Evolutionary conservation across 306 rosid species (phyloP).

Genomic region (Cyamopsis tetragonoloba): DNA sequence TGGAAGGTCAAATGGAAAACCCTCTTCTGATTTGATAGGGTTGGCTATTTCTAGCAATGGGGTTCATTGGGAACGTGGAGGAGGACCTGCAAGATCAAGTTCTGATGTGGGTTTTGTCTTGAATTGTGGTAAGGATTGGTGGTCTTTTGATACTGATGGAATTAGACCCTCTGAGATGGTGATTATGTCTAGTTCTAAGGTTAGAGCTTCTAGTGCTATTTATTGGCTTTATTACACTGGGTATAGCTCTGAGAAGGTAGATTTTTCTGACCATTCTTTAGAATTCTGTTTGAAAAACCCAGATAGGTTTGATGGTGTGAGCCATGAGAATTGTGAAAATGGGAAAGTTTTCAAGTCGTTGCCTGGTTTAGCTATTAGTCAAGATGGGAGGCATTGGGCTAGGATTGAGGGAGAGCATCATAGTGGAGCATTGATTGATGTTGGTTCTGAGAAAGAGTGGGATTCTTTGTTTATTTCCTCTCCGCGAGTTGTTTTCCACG

Average conservation of each 20-base stretch:
- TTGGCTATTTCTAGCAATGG: conserved; percentile 83
- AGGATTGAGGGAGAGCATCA: conserved; percentile 87
- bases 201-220: conserved; percentile 58
- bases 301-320: conserved; percentile 22
- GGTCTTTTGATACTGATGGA: conserved; percentile 66
- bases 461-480: conserved; percentile 60
- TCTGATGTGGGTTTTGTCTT: conserved; percentile 58
- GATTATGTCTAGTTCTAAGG: conserved; percentile 66
- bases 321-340: not conserved
- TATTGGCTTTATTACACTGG: conserved; percentile 82
- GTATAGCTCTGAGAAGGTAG: conserved; percentile 38
- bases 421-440: conserved; percentile 75
- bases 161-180: conserved; percentile 71
- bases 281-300: conserved; percentile 42
- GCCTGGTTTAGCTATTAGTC: conserved; percentile 80
- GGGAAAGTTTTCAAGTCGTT: conserved; percentile 48
- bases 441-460: conserved; percentile 64
- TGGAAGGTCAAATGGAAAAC: conserved; percentile 47
- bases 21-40: conserved; percentile 50
- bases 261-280: conserved; percentile 28
- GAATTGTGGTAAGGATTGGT: conserved; percentile 66
- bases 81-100: conserved; percentile 44
- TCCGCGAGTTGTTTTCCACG: conserved; percentile 67
- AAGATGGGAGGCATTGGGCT: conserved; percentile 88
- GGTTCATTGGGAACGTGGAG: conserved; percentile 81